Conservation (phyloP, 1,139 yeast genomes). For the Blastobotrys indianensis region DNA sequence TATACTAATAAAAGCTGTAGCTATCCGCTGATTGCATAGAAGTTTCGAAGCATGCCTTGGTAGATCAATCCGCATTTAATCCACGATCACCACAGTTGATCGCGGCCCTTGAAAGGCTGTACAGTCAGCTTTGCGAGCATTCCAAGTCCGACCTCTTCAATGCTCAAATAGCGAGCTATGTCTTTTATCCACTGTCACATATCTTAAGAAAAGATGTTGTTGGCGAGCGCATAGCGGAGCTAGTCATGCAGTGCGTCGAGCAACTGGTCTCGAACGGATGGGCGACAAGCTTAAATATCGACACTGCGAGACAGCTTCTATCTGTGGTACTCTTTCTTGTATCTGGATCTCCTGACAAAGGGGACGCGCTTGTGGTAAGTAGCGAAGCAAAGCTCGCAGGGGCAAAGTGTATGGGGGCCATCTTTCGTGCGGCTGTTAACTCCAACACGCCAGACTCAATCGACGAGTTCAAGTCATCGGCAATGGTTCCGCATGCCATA, state of each 20-base stretch:
- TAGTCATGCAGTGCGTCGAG: conserved; percentile 39
- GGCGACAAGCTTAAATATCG: conserved; percentile 39
- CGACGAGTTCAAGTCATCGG: conserved; percentile 26
- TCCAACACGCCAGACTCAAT: conserved; percentile 12
- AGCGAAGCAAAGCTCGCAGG: conserved; percentile 42
- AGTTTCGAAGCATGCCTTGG: conserved; percentile 13
- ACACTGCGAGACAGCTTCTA: conserved; percentile 45
- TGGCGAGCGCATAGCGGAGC: conserved; percentile 42
- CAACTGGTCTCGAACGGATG: conserved; percentile 44
- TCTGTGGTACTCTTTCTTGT: conserved; percentile 45
- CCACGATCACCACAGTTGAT: conserved; percentile 25
- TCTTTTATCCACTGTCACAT: conserved; percentile 54
- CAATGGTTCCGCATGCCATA: conserved; percentile 45
- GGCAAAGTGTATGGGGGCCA: conserved; percentile 32
- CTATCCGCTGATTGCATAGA: conserved; percentile 8
- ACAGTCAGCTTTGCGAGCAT: background rate
- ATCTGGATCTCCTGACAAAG: conserved; percentile 35
- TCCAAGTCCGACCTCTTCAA: conserved; percentile 11
- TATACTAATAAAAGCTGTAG: background rate
- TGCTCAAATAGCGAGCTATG: conserved; percentile 51
- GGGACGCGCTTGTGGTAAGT: conserved; percentile 28
- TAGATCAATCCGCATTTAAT: conserved; percentile 3
- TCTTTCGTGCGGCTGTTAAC: conserved; percentile 34
- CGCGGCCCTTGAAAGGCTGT: conserved; percentile 27
- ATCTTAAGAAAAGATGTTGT: conserved; percentile 40